These are phyloP conservation scores for Phaeoacremonium minimum DNA, from an alignment of 2,329 filamentous ascomycete genomes.

Conservation along the genomic window DNA sequence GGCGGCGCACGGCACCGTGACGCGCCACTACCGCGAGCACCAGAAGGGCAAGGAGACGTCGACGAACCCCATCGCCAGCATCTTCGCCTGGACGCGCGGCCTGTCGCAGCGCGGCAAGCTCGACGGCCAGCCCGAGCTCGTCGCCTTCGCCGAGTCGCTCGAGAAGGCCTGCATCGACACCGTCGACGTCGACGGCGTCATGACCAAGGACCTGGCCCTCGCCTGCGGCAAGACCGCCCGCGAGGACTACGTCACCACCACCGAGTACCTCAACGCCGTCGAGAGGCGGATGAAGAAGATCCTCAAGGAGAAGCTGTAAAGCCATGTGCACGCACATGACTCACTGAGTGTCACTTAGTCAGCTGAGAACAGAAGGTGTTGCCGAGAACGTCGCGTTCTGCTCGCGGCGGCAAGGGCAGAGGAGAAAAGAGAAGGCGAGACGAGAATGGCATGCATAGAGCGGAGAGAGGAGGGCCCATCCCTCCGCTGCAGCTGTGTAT, in stretches of 20 bases:
- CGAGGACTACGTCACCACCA: conserved; percentile 84
- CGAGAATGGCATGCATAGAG: too few species aligned
- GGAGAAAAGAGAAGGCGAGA: too few species aligned
- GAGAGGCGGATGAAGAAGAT: conserved; percentile 82
- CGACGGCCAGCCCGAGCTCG: conserved; percentile 86
- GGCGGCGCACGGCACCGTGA: conserved; percentile 97
- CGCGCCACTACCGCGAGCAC: conserved; percentile 97
- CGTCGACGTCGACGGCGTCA: conserved; percentile 89
- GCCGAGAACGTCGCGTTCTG: too few species aligned
- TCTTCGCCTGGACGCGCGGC: conserved; percentile 98
- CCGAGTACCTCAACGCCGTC: conserved; percentile 87
- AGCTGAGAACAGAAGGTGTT: too few species aligned
- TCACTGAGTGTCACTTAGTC: too few species aligned
- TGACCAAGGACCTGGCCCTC: conserved; percentile 99
- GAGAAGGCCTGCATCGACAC: conserved; percentile 94
- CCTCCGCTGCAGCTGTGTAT: too few species aligned
- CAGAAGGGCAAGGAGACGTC: conserved; percentile 97
- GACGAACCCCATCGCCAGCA: conserved; percentile 97
- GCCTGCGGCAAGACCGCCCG: conserved; percentile 84
- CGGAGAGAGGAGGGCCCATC: too few species aligned
- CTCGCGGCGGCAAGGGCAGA: too few species aligned
- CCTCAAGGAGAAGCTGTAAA: conserved; percentile 72
- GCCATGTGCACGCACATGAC: too few species aligned
- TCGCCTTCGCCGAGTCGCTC: conserved; percentile 85
- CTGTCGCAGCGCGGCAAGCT: conserved; percentile 89